Base-by-base conservation (phyloP, 2,329 filamentous ascomycete species). In the Penicillium concentricum region DNA sequence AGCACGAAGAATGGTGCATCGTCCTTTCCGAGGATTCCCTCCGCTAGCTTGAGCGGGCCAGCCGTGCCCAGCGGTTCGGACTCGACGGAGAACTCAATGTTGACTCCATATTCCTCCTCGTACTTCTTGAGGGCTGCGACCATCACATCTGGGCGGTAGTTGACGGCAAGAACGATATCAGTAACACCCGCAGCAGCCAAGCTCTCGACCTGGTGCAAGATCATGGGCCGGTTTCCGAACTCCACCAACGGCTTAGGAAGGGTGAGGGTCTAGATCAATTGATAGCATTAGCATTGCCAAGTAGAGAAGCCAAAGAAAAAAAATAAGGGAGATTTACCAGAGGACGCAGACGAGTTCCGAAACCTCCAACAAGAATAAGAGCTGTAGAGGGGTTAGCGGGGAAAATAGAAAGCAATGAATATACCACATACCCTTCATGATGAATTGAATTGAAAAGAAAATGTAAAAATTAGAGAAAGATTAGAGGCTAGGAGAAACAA, bases 141-240 rank as follows among this genome's bases (percentile, higher is more conserved):
- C 94, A 99, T 97, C 67, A 97, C 86, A 83, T 99, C 94, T 41
- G 93, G 93, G 67, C 93, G 87, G 83, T 99, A 99, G 85, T 99
- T 99, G 78, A 99, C 94, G 61, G 94, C 93, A 57, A 99, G 86
- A 54, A 99, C 93, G 71, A 99, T 96, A 80, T 97, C 92, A 61
- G 91, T 97, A 64, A 97, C 94, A 75, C 93, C 93, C 57, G 92
- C 93, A 59, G 87, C 89, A 67, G 94, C 93, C 67, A 99, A 85
- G 65, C 91, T 92, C 81, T 97, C 92, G 69, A 99, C 91, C 80
- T 99, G 93, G 80, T 97, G 93, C 72, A 95, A 84, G 77, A 99
- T 97, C 93, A 99, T 99, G 75, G 92, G 94, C 81, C 94, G 93
- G 85, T 99, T 99, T 74, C 87, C 92, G 73, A 99, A 99, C 81